Conservation (phyloP, 208 protist genomes). For the Trypanosoma scelopori region DNA sequence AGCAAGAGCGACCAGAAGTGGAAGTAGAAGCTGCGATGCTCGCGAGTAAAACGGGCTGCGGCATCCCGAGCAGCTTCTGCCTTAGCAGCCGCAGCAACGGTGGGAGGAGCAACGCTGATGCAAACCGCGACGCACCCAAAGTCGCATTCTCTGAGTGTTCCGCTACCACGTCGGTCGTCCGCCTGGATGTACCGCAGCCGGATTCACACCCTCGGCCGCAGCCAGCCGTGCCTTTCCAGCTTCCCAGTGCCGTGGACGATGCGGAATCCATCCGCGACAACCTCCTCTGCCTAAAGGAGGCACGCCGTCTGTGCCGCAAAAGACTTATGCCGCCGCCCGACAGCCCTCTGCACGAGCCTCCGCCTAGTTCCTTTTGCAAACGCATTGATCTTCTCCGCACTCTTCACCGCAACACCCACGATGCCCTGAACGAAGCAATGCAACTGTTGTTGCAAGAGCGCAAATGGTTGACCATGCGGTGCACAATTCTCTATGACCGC, state of each 20-base stretch:
- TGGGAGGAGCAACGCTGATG: neutral
- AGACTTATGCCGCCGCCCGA: neutral
- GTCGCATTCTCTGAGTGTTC: neutral
- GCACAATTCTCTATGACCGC: conserved; percentile 20
- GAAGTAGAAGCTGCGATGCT: neutral
- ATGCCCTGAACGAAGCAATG: neutral
- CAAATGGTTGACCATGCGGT: conserved; percentile 22
- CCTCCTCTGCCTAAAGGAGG: conserved; percentile 11
- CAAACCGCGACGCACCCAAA: neutral
- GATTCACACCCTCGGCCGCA: neutral
- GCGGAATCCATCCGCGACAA: neutral
- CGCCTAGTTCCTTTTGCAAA: conserved; percentile 5
- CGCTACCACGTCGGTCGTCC: neutral
- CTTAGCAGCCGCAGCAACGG: neutral
- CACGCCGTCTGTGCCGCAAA: neutral
- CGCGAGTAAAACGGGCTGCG: neutral
- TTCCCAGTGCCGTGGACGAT: neutral
- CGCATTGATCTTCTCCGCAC: conserved; percentile 7
- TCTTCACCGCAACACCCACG: conserved; percentile 6
- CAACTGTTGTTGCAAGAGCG: conserved; percentile 18
- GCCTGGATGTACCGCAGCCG: neutral
- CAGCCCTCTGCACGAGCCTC: no score
- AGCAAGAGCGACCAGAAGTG: neutral
- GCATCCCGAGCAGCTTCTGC: no score
- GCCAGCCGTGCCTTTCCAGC: neutral